Evolutionary conservation across 1,284 basidiomycete species (phyloP).

Genomic region (Phlebopus sp.): DNA sequence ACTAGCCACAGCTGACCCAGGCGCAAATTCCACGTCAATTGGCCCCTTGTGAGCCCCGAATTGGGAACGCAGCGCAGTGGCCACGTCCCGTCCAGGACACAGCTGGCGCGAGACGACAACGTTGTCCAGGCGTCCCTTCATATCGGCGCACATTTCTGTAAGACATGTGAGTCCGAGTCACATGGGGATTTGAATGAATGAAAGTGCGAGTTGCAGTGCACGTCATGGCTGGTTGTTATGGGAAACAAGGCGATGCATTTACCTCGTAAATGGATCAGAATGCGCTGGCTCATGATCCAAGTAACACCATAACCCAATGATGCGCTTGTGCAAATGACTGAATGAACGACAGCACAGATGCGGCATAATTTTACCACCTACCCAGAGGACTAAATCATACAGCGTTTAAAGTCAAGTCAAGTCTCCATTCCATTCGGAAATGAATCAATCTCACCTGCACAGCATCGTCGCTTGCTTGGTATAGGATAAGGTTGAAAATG

Average conservation of each 20-base stretch:
- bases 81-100: slow-evolving; percentile 13
- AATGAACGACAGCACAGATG: neutral
- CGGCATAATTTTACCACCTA: slow-evolving; percentile 16
- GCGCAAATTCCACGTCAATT: slow-evolving; percentile 24
- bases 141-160: slow-evolving; percentile 27
- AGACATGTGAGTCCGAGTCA: neutral
- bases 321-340: slow-evolving; percentile 14
- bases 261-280: slow-evolving; percentile 35
- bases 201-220: neutral
- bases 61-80: slow-evolving; percentile 22
- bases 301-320: slow-evolving; percentile 36
- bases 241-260: neutral
- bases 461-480: slow-evolving; percentile 16
- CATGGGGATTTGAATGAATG: neutral
- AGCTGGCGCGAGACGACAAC: slow-evolving; percentile 24
- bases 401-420: slow-evolving; percentile 4
- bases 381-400: slow-evolving; percentile 28
- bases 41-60: slow-evolving; percentile 22
- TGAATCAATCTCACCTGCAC: slow-evolving; percentile 25
- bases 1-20: slow-evolving; percentile 2
- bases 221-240: neutral
- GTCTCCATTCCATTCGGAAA: slow-evolving; percentile 11
- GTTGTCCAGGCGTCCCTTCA: no score
- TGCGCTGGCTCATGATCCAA: slow-evolving; percentile 41
- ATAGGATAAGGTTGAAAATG: slow-evolving; percentile 29